Percentiles rank a stretch among this genome's conserved stretches.
phyloP scores from a whole-genome alignment of 768 basidiomycete genomes.

The Chalciporus piperatus region DNA sequence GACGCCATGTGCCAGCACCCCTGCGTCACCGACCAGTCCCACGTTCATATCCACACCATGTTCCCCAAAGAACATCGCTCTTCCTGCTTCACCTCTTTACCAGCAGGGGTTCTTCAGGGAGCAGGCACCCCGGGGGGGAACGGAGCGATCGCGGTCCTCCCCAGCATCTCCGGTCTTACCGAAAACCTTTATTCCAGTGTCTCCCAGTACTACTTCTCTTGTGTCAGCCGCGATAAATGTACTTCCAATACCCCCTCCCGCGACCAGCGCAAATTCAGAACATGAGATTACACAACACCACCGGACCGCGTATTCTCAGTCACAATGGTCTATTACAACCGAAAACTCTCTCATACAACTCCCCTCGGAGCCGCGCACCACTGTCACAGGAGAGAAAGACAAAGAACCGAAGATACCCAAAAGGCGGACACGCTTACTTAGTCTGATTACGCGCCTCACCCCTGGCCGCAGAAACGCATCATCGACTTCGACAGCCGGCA shows the following conservation, averaged over 20 bases:
- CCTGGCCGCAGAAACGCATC: conserved; percentile 24
- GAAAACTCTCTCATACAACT: conserved; percentile 26
- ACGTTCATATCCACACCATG: conserved; percentile 17
- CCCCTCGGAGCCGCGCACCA: conserved; percentile 9
- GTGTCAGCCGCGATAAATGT: not conserved
- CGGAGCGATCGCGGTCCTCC: conserved; percentile 4
- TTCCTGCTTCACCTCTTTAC: conserved; percentile 23
- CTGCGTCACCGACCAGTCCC: conserved; percentile 20
- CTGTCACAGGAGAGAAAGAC: conserved; percentile 18
- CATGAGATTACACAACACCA: not conserved
- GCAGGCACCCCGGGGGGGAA: not conserved
- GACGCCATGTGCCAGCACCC: conserved; percentile 18
- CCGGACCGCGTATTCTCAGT: not conserved
- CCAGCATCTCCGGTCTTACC: not conserved
- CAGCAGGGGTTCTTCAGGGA: conserved; percentile 7
- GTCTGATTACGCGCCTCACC: conserved; percentile 29
- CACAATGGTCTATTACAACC: conserved; percentile 29
- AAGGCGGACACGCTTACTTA: conserved; percentile 32
- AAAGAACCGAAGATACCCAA: conserved; percentile 25
- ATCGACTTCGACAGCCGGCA: not conserved
- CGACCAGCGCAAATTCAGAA: not conserved
- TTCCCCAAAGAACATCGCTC: conserved; percentile 21
- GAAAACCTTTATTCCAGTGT: conserved; percentile 1
- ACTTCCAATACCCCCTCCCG: not conserved
- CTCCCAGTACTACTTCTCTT: conserved; percentile 6